Percentiles rank a stretch among this genome's conserved stretches.
Evolutionary conservation across 1,139 yeast genomes (phyloP).

Genomic region (Pichia sp.): DNA sequence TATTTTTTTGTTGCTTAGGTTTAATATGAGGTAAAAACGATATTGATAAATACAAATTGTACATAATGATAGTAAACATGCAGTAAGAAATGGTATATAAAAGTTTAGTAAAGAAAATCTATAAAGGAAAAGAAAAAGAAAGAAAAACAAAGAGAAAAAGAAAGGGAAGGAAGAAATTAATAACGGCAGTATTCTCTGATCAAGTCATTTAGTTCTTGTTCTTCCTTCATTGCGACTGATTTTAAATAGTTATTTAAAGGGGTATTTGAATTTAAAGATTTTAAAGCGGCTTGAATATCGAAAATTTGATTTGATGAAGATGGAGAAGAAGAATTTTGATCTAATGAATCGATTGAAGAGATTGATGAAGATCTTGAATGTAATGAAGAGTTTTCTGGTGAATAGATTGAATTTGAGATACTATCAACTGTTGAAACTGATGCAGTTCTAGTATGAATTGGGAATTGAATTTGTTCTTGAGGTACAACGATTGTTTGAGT

Average conservation of each 20-base stretch:
- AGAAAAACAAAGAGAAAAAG: background rate
- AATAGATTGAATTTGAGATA: slow-evolving; percentile 13
- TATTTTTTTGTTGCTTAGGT: no score
- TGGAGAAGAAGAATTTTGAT: no score
- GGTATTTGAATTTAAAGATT: slow-evolving; percentile 11
- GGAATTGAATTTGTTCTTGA: slow-evolving; percentile 4
- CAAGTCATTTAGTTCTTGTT: slow-evolving; percentile 26
- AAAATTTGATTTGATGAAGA: slow-evolving; percentile 1
- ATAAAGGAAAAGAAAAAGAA: background rate
- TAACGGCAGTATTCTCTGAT: slow-evolving; percentile 28
- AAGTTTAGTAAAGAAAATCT: background rate
- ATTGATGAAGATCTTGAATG: slow-evolving; percentile 27
- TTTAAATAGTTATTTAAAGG: slow-evolving; percentile 23
- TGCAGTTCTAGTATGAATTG: slow-evolving; percentile 24
- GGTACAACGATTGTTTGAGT: slow-evolving; percentile 24
- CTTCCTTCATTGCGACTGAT: slow-evolving; percentile 27
- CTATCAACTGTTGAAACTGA: slow-evolving; percentile 19
- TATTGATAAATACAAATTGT: background rate
- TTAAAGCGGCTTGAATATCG: slow-evolving; percentile 5
- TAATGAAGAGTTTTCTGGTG: slow-evolving; percentile 1
- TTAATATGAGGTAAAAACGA: no score
- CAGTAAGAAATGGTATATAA: no score
- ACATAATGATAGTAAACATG: no score
- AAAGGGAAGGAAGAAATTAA: background rate
- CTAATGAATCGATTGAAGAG: slow-evolving; percentile 20